Conservation (phyloP, 768 basidiomycete genomes). For the Lactifluus volemus region DNA sequence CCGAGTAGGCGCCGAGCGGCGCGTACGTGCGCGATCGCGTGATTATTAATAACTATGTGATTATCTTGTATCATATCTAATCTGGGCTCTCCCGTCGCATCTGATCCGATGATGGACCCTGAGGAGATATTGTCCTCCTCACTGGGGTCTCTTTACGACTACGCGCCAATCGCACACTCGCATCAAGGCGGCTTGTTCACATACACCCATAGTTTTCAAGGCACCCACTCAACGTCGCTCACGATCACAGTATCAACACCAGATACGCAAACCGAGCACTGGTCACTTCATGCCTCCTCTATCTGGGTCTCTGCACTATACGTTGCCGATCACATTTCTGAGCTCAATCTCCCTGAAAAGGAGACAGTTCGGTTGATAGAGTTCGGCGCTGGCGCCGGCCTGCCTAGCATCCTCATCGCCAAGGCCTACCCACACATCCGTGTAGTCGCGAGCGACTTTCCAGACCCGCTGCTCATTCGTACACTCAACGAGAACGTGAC, state of each 20-base stretch:
- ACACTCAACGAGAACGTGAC: slow-evolving; percentile 50
- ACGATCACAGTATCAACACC: slow-evolving; percentile 46
- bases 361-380: slow-evolving; percentile 42
- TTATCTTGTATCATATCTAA: too few species aligned
- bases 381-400: slow-evolving; percentile 65
- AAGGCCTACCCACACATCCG: slow-evolving; percentile 32
- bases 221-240: background rate
- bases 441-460: slow-evolving; percentile 63
- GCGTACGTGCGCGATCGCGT: too few species aligned
- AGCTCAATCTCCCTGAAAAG: slow-evolving; percentile 29
- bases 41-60: too few species aligned
- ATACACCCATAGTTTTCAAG: slow-evolving; percentile 27
- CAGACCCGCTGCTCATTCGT: slow-evolving; percentile 51
- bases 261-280: slow-evolving; percentile 58
- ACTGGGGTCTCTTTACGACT: slow-evolving; percentile 52
- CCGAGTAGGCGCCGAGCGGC: too few species aligned
- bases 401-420: slow-evolving; percentile 63
- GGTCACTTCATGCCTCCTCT: slow-evolving; percentile 69
- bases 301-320: slow-evolving; percentile 66
- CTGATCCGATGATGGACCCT: slow-evolving; percentile 32
- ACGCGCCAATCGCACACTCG: slow-evolving; percentile 51
- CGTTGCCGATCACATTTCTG: slow-evolving; percentile 54
- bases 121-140: slow-evolving; percentile 66
- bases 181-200: slow-evolving; percentile 45
- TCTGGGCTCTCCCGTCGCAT: too few species aligned